A percentile compares a stretch with the other conserved stretches of the same genome.
Evolutionary conservation across 2,329 filamentous ascomycete genomes (phyloP).

Genomic region (Trichoderma aggressivum): DNA sequence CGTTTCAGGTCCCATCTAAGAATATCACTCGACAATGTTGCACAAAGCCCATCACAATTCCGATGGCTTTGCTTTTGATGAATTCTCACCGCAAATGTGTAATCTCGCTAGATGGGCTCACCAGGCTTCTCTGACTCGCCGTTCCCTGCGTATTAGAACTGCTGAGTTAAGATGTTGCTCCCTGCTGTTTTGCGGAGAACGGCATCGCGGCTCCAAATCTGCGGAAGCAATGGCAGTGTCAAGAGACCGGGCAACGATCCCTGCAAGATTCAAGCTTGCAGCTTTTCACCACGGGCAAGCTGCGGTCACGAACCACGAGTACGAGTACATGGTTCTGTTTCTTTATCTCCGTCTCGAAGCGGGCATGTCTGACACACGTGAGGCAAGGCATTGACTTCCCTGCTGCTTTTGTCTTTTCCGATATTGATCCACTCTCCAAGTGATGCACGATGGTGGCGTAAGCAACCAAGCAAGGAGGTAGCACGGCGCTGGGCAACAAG

Average conservation of each 20-base stretch:
- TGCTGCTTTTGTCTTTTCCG: background rate
- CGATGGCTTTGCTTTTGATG: background rate
- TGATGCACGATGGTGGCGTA: background rate
- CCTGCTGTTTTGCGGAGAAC: conserved; percentile 11
- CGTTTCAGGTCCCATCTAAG: conserved; percentile 4
- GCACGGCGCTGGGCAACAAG: background rate
- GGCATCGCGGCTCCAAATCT: background rate
- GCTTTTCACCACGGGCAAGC: background rate
- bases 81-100: conserved; percentile 1
- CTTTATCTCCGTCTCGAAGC: background rate
- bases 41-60: conserved; percentile 6
- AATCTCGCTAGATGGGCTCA: conserved; percentile 11
- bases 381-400: background rate
- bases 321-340: background rate
- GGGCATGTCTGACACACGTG: conserved; percentile 1
- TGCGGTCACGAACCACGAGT: background rate
- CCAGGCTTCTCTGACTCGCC: background rate
- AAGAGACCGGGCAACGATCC: background rate
- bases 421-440: background rate
- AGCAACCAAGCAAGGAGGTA: background rate
- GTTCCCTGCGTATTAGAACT: background rate
- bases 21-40: background rate
- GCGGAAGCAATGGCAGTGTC: conserved; percentile 3
- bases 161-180: conserved; percentile 4
- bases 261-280: background rate